Percentiles rank a stretch among this genome's conserved stretches.
These are phyloP conservation scores for Excoecaria agallocha DNA, from an alignment of 345 rosid genomes.

Conservation along the genomic window DNA sequence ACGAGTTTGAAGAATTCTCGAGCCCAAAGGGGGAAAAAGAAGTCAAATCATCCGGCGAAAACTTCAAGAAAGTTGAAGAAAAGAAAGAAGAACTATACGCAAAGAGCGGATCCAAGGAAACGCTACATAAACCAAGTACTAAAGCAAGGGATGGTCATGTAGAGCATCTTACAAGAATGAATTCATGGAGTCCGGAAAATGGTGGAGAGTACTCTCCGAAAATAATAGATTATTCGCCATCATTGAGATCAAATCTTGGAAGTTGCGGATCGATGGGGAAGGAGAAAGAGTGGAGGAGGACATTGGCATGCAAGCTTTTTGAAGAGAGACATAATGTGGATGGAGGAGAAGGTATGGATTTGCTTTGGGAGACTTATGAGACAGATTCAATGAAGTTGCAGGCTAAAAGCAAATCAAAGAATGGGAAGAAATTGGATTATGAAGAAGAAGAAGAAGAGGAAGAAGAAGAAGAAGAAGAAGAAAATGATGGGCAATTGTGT, in stretches of 20 bases:
- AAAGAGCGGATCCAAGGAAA: conserved; percentile 54
- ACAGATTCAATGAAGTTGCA: conserved; percentile 37
- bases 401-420: conserved; percentile 28
- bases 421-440: conserved; percentile 32
- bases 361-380: conserved; percentile 92
- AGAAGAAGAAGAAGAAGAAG: conserved; percentile 53
- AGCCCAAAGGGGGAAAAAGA: conserved; percentile 40
- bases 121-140: conserved; percentile 11
- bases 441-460: conserved; percentile 47
- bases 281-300: conserved; percentile 94
- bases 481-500: conserved; percentile 51
- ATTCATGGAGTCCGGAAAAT: conserved; percentile 22
- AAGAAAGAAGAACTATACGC: conserved; percentile 23
- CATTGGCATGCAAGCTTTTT: conserved; percentile 86
- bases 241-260: conserved; percentile 32
- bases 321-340: conserved; percentile 71
- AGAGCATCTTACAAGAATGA: conserved; percentile 21
- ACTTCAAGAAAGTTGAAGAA: conserved; percentile 46
- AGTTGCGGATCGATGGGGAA: conserved; percentile 81
- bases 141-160: conserved; percentile 17
- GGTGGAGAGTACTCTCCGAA: conserved; percentile 16
- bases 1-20: conserved; percentile 21
- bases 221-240: not conserved
- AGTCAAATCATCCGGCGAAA: conserved; percentile 42
- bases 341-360: conserved; percentile 77